Evolutionary conservation across 2,329 filamentous ascomycete species (phyloP), one percentile per base, ranked within the genome.

Genomic region (Alternaria longipes): DNA sequence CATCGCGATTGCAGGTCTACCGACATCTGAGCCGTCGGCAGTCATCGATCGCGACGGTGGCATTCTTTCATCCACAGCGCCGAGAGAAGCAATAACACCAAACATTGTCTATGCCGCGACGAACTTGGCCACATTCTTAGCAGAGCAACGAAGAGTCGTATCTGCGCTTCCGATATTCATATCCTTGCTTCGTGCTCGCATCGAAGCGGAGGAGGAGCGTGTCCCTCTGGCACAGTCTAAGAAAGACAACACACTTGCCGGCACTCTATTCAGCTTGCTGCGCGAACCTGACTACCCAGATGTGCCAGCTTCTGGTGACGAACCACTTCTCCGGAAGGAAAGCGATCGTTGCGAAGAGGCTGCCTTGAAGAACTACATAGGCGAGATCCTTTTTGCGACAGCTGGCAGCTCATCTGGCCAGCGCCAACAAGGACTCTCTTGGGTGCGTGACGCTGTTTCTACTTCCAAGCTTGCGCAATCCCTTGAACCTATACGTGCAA

Each of bases 281-380:
- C 78, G 78, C 52, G 87, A 90, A 0, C 80, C 84, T 2, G 77
- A 81, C 41, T 97, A 93, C 74, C 93, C 94, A 0, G 78, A 87
- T 0, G 85, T 91, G 0, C 91, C 90, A 0, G 82, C 87, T 0
- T 89, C 91, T 50, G 94, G 94, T 55, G 87, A 90, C 47, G 80
- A 86, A 3, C 84, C 90, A 0, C 88, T 94, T 0, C 80, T 84
- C 58, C 90, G 92, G 47, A 87, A 86, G 56, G 74, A 87, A 9
- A 82, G 85, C 28, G 88, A 91, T 7, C 85, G 86, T 38, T 97
- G 94, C 78, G 90, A 95, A 67, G 94, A 97, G 78, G 93, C 93
- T 3, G 92, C 88, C 0, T 81, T 97, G 14, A 93, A 93, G 84
- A 86, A 93, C 24, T 95, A 97, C 78, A 94, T 98, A 64, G 94